Base-by-base conservation (phyloP, 148 eudicot genomes). In the Agrostemma githago region DNA sequence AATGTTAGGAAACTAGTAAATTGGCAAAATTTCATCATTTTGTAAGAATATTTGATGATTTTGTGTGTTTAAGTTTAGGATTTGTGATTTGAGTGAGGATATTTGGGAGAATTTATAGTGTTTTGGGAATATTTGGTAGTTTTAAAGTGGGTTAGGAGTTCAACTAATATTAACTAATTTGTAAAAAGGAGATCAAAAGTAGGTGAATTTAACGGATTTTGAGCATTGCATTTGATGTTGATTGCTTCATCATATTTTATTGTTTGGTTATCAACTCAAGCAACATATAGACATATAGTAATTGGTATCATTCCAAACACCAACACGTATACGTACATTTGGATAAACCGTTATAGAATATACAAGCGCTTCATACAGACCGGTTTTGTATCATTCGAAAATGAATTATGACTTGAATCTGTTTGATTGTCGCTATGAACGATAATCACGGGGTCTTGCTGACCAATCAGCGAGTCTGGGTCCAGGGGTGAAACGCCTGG, bases 111-210 rank as follows among this genome's bases (percentile, higher is more conserved):
- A 84, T 81, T 75, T 85, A 83, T 84, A 87, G 84, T 74, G 43
- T 40, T 38, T 51, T 71, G 62, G 19, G 57, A 71, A 72, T 40
- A 72, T 59, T 58, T 68, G 82, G 83, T 84, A 73, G 89, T 74
- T 69, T 67, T 77, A 78, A 79, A 78, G 83, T 84, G 86, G 92
- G 82, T 86, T 75, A 73, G 89, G 68, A 77, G 91, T 43, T 84
- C 86, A 88, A 79, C 92, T 78, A 88, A 83, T 74, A 77, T 61
- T 79, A 83, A 84, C 85, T 64, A 84, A 84, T 73, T 76, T 62
- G 37, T 51, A 61, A 20, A 68, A 72, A 57, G 8, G 19, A 62
- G 61, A 72, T 62, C 5, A 48, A 63, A n/a, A 64, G 46, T 75
- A 17, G 83, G 77, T 80, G 79, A 68, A 76, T 80, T 72, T 39